Percentiles rank a stretch among this genome's conserved stretches.
phyloP scores from a whole-genome alignment of 129 eudicot genomes.

The Saposhnikovia divaricata region DNA sequence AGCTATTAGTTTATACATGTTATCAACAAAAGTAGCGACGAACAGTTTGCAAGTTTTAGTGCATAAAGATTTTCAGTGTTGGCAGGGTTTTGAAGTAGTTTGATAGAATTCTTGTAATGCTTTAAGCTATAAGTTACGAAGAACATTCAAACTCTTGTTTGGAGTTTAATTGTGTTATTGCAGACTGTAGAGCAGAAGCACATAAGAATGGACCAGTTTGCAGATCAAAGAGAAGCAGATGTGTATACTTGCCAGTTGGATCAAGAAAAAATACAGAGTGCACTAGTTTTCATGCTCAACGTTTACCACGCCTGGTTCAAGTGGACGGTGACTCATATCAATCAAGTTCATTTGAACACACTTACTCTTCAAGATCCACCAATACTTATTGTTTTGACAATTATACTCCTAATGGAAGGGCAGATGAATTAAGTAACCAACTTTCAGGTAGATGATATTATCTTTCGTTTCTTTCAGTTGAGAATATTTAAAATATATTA shows the following conservation, averaged over 20 bases:
- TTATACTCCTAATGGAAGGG: constrained; percentile 1
- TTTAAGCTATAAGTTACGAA: not conserved
- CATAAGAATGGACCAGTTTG: constrained; percentile 1
- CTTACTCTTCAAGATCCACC: constrained; percentile 4
- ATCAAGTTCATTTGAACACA: not conserved
- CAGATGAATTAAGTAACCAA: constrained; percentile 3
- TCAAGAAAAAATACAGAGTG: constrained; percentile 7
- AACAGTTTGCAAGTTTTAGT: not conserved
- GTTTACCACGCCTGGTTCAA: not conserved
- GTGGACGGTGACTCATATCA: not conserved
- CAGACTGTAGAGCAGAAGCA: not conserved
- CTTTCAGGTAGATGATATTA: constrained; percentile 7
- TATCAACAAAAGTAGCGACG: not conserved
- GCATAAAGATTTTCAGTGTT: not conserved
- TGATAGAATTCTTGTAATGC: not conserved
- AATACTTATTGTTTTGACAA: not conserved
- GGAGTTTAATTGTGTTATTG: constrained; percentile 2
- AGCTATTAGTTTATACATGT: not conserved
- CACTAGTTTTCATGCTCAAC: constrained; percentile 13
- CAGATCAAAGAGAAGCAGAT: constrained; percentile 30
- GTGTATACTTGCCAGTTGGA: constrained; percentile 16
- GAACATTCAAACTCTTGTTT: not conserved
- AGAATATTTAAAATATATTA: not conserved
- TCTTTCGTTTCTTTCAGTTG: not conserved
- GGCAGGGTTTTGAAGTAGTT: not conserved